phyloP scores from a whole-genome alignment of 768 basidiomycete genomes.

The Daedaleopsis nitida region DNA sequence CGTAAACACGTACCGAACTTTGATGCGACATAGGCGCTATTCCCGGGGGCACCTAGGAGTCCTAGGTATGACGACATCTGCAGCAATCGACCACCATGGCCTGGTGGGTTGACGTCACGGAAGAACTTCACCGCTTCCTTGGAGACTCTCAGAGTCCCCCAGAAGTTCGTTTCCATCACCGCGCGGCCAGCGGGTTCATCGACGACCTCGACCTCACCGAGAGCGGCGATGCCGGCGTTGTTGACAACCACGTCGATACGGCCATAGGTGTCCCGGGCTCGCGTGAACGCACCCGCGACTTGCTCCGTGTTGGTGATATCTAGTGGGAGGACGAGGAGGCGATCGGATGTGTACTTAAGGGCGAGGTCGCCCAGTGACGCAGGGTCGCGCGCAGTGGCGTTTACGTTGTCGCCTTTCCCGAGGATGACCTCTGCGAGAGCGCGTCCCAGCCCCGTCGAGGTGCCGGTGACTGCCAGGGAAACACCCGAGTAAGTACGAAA shows the following conservation, averaged over 20 bases:
- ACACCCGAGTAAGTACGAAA: no score
- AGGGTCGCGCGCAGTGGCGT: slow-evolving; percentile 29
- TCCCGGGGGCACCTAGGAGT: not conserved
- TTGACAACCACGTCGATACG: slow-evolving; percentile 32
- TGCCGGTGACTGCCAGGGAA: slow-evolving; percentile 27
- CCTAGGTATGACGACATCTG: slow-evolving; percentile 21
- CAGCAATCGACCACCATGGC: slow-evolving; percentile 34
- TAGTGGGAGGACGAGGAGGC: slow-evolving; percentile 24
- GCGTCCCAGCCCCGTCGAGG: slow-evolving; percentile 29
- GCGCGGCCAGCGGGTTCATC: slow-evolving; percentile 17
- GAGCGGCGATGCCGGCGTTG: slow-evolving; percentile 24
- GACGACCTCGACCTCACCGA: slow-evolving; percentile 24
- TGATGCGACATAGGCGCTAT: not conserved
- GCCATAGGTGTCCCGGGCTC: slow-evolving; percentile 18
- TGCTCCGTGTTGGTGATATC: slow-evolving; percentile 23
- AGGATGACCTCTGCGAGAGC: slow-evolving; percentile 24
- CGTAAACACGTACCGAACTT: slow-evolving; percentile 1
- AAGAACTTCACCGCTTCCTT: slow-evolving; percentile 36
- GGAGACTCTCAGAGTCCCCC: slow-evolving; percentile 32
- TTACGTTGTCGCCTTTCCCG: slow-evolving; percentile 24
- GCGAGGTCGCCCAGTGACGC: slow-evolving; percentile 25
- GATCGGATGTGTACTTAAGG: slow-evolving; percentile 10
- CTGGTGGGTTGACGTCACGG: slow-evolving; percentile 40
- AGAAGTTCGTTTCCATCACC: slow-evolving; percentile 31
- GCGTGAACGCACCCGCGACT: slow-evolving; percentile 21